Evolutionary conservation across 2,329 filamentous ascomycete genomes (phyloP).

Genomic region (Alternaria metachromatica): DNA sequence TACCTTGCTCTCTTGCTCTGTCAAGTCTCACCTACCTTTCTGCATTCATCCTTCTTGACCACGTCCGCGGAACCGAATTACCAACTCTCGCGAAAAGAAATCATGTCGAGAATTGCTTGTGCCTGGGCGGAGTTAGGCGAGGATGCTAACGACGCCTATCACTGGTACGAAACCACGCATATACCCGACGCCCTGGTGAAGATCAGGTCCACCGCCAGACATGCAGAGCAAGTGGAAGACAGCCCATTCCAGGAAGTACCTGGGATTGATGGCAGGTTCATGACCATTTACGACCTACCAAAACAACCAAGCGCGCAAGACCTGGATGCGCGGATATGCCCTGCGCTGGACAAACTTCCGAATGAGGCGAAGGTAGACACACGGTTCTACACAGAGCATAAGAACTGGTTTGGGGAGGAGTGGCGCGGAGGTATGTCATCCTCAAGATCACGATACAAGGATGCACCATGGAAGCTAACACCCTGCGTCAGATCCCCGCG

Average conservation of each 20-base stretch:
- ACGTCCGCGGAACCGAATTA: background rate
- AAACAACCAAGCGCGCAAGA: constrained; percentile 8
- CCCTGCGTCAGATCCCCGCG: constrained; percentile 8
- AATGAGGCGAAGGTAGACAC: constrained; percentile 12
- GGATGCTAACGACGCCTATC: constrained; percentile 4
- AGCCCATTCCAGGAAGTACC: constrained; percentile 20
- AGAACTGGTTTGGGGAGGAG: constrained; percentile 12
- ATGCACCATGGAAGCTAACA: background rate
- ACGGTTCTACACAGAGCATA: constrained; percentile 13
- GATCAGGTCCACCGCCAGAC: constrained; percentile 12
- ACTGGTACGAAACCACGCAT: constrained; percentile 18
- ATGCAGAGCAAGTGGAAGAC: constrained; percentile 14
- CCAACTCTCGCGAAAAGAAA: background rate
- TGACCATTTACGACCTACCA: constrained; percentile 21
- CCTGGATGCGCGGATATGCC: constrained; percentile 11
- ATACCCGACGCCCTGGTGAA: constrained; percentile 12
- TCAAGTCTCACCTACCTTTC: background rate
- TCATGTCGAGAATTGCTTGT: constrained; percentile 20
- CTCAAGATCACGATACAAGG: background rate
- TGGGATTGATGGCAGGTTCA: constrained; percentile 10
- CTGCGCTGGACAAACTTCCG: constrained; percentile 5
- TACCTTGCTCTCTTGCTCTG: background rate
- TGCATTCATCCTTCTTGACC: background rate
- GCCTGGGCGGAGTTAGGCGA: constrained; percentile 18
- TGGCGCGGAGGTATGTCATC: constrained; percentile 18